These are phyloP conservation scores for Pichia phayaonensis DNA, from an alignment of 805 yeast genomes.

Conservation along the genomic window DNA sequence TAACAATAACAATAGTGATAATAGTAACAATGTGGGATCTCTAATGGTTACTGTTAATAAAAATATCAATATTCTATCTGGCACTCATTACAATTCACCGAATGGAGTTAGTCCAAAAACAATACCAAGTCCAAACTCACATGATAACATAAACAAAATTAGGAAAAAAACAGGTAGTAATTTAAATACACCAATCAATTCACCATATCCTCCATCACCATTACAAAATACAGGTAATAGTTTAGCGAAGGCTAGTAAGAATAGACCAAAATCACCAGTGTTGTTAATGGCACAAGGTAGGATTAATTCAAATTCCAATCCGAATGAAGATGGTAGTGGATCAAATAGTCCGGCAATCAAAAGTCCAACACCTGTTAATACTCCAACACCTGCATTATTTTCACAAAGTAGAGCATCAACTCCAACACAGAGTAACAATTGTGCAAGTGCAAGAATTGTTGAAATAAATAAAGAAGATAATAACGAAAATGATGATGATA, in stretches of 20 bases:
- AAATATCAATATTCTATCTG: not conserved
- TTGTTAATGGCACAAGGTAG: not conserved
- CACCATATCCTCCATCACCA: constrained; percentile 2
- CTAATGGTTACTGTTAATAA: not conserved
- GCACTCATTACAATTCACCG: not conserved
- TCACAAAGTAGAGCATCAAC: constrained; percentile 1
- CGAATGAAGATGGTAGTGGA: not conserved
- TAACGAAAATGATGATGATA: not conserved
- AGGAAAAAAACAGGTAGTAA: not conserved
- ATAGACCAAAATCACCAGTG: constrained; percentile 2
- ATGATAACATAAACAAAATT: not conserved
- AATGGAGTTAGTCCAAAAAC: constrained; percentile 6
- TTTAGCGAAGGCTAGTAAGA: not conserved
- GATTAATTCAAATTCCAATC: not conserved
- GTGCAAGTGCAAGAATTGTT: not conserved
- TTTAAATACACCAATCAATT: not conserved
- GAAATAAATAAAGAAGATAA: not conserved
- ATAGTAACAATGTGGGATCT: not conserved
- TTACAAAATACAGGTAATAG: not conserved
- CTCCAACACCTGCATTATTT: constrained; percentile 1
- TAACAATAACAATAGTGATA: not conserved
- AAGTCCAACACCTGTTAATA: not conserved
- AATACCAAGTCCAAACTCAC: not conserved
- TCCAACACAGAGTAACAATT: not conserved
- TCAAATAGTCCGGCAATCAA: not conserved